phyloP scores from a whole-genome alignment of 805 yeast genomes.

The Starmera quercuum region DNA sequence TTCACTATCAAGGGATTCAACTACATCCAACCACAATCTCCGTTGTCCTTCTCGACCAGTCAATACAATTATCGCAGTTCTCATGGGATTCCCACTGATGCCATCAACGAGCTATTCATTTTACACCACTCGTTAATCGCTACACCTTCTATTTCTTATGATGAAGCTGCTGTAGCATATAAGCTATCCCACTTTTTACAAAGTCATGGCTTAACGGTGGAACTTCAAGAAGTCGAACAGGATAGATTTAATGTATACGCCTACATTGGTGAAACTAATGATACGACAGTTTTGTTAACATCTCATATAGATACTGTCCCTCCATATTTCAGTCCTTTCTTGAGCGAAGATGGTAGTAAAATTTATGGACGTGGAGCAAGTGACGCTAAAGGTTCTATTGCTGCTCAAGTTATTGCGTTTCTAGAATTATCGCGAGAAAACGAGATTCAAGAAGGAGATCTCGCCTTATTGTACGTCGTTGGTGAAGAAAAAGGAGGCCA shows the following conservation, averaged over 20 bases:
- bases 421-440: slow-evolving; percentile 34
- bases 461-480: slow-evolving; percentile 48
- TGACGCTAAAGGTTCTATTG: slow-evolving; percentile 62
- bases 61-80: neutral
- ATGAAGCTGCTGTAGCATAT: slow-evolving; percentile 29
- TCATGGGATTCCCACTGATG: neutral
- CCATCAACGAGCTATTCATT: neutral
- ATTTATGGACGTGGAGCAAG: slow-evolving; percentile 58
- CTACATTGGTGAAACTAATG: slow-evolving; percentile 36
- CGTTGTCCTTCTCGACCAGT: too few species aligned
- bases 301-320: slow-evolving; percentile 68
- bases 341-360: slow-evolving; percentile 31
- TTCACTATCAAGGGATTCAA: too few species aligned
- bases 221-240: slow-evolving; percentile 27
- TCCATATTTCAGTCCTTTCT: slow-evolving; percentile 43
- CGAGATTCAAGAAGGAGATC: slow-evolving; percentile 42
- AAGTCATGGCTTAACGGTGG: slow-evolving; percentile 40
- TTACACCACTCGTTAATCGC: neutral
- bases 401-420: slow-evolving; percentile 47
- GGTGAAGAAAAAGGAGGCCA: slow-evolving; percentile 57
- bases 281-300: slow-evolving; percentile 41
- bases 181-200: slow-evolving; percentile 33
- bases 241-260: slow-evolving; percentile 45
- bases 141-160: slow-evolving; percentile 9
- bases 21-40: too few species aligned